These are phyloP conservation scores for Eucalyptus erythrocorys DNA, from an alignment of 345 rosid genomes.

Conservation along the genomic window DNA sequence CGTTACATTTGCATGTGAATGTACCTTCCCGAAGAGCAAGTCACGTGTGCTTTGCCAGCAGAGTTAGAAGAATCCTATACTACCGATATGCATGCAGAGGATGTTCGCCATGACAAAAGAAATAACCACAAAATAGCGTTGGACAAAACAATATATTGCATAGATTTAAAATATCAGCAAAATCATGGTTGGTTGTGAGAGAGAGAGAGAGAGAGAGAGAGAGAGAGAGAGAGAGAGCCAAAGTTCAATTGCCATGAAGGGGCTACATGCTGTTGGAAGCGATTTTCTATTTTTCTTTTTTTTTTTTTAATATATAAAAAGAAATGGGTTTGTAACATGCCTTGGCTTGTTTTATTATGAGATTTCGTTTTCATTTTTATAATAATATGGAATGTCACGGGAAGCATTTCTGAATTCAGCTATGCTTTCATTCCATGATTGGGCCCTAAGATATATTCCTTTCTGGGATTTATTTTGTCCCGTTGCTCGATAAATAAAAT, in stretches of 20 bases:
- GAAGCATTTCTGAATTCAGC: conserved; percentile 28
- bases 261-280: not conserved
- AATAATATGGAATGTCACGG: conserved; percentile 31
- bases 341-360: not conserved
- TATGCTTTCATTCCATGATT: not conserved
- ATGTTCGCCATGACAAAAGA: not conserved
- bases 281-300: not conserved
- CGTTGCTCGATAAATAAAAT: not conserved
- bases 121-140: not conserved
- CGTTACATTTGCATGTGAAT: conserved; percentile 48
- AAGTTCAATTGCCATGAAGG: not conserved
- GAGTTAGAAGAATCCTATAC: not conserved
- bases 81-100: not conserved
- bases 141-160: not conserved
- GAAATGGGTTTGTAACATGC: not conserved
- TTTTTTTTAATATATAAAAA: not conserved
- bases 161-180: not conserved
- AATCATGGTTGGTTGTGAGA: not conserved
- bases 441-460: conserved; percentile 5
- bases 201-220: not conserved
- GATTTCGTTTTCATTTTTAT: not conserved
- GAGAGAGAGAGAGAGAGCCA: not conserved
- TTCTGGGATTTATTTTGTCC: conserved; percentile 12
- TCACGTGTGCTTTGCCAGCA: conserved; percentile 33
- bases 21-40: conserved; percentile 39